Evolutionary conservation across 2,329 filamentous ascomycete species (phyloP).

Genomic region (Chrysoporthe puriensis): DNA sequence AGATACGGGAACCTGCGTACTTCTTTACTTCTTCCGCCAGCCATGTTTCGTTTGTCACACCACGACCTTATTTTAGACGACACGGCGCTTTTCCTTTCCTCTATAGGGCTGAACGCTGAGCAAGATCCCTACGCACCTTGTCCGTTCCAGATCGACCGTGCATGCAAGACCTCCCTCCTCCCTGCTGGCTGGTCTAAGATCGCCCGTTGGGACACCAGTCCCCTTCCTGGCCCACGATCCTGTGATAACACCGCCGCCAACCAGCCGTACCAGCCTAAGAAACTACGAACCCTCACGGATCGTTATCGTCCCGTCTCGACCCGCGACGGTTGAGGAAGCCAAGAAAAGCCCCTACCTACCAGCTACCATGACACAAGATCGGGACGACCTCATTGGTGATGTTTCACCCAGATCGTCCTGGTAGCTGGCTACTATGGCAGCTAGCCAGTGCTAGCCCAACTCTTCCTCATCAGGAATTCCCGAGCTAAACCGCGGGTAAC

Average conservation of each 20-base stretch:
- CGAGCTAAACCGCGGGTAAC: too few species aligned
- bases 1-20: conserved; percentile 17
- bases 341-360: background rate
- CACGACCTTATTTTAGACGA: background rate
- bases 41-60: background rate
- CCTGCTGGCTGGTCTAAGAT: background rate
- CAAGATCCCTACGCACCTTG: conserved; percentile 12
- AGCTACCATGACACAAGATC: background rate
- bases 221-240: too few species aligned
- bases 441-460: too few species aligned
- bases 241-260: too few species aligned
- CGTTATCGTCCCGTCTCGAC: too few species aligned
- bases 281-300: too few species aligned
- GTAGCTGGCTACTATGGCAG: too few species aligned
- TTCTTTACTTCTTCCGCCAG: background rate
- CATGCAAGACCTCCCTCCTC: background rate
- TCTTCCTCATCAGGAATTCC: too few species aligned
- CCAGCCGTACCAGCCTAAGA: too few species aligned
- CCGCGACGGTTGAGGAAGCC: too few species aligned
- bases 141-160: too few species aligned
- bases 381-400: conserved; percentile 20
- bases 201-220: too few species aligned
- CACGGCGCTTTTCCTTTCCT: background rate
- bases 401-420: conserved; percentile 7
- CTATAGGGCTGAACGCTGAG: conserved; percentile 23